phyloP scores from a whole-genome alignment of 495 filamentous ascomycete genomes.

The Lentithecium fluviatile region DNA sequence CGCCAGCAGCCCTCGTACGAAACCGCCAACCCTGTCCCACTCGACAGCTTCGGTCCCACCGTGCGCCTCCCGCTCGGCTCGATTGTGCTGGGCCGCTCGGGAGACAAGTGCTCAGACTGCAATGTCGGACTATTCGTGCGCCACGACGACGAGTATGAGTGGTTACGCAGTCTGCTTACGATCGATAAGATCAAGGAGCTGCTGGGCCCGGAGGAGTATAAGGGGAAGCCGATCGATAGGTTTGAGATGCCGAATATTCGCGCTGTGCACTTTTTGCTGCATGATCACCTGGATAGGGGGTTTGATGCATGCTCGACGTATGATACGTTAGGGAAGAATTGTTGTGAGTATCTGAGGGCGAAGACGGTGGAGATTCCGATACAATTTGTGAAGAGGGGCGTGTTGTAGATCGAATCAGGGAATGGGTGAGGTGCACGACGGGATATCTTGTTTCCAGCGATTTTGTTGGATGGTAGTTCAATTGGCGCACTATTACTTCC shows the following conservation, averaged over 20 bases:
- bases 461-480: too few relatives aligned
- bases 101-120: conserved; percentile 39
- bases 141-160: conserved; percentile 33
- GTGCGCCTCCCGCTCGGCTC: conserved; percentile 37
- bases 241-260: conserved; percentile 32
- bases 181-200: conserved; percentile 32
- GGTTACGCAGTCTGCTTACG: conserved; percentile 25
- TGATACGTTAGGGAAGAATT: conserved; percentile 36
- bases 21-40: conserved; percentile 27
- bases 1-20: conserved; percentile 34
- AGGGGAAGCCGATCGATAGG: conserved; percentile 27
- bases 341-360: conserved; percentile 34
- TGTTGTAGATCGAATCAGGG: too few relatives aligned
- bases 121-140: conserved; percentile 41
- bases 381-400: conserved; percentile 30
- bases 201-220: conserved; percentile 29
- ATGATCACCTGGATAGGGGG: conserved; percentile 35
- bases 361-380: conserved; percentile 32
- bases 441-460: too few relatives aligned
- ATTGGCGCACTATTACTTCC: too few relatives aligned
- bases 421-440: too few relatives aligned
- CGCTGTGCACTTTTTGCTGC: conserved; percentile 36
- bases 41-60: conserved; percentile 33
- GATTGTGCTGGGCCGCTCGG: conserved; percentile 37
- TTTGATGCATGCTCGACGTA: conserved; percentile 32